Evolutionary conservation across 257 asterid genomes (phyloP), one percentile per base, ranked within the genome.

Genomic region (Nicotiana tabacum): DNA sequence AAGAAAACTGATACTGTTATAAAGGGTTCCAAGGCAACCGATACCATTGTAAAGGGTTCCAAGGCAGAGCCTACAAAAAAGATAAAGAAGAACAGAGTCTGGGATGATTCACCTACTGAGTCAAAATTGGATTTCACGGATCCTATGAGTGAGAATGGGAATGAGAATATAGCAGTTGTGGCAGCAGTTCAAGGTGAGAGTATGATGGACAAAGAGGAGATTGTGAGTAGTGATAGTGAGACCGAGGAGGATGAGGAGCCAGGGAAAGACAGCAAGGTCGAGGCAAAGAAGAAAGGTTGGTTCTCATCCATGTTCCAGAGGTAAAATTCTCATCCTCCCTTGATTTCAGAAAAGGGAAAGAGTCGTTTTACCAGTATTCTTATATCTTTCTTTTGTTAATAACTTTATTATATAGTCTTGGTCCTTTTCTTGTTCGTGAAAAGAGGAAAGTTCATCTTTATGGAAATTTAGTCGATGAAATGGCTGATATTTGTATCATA

Each of bases 141-240:
- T 92, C 92, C 92, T 17, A 88, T 53, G 88, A 85, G 90, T 88
- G 99, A 90, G 92, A 89, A 92, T 88, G 93, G 89, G 88, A 93
- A 90, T 84, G 89, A 91, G 32, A 90, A 85, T 82, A 66, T 88
- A 56, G 78, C 93, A 48, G 92, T 88, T 85, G 93, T 90, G 55
- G 90, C 91, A 21, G 86, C 87, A 82, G 92, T 88, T 85, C 87
- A 87, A 66, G 98, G 97, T 77, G 97, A 91, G 90, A 96, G 99
- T 89, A 91, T 91, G 98, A 96, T 96, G 99, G 99, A 96, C 90
- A 90, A 83, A 87, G 99, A 94, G 82, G 99, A 96, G 89, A 84
- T 90, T 53, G 15, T 93, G 83, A 93, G 95, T 85, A 93, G 97
- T 84, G 98, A 94, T 62, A 90, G 94, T 84, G 98, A 94, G 60